These are phyloP conservation scores for Aspergillus egyptiacus DNA, from an alignment of 495 filamentous ascomycete species.

Conservation along the genomic window DNA sequence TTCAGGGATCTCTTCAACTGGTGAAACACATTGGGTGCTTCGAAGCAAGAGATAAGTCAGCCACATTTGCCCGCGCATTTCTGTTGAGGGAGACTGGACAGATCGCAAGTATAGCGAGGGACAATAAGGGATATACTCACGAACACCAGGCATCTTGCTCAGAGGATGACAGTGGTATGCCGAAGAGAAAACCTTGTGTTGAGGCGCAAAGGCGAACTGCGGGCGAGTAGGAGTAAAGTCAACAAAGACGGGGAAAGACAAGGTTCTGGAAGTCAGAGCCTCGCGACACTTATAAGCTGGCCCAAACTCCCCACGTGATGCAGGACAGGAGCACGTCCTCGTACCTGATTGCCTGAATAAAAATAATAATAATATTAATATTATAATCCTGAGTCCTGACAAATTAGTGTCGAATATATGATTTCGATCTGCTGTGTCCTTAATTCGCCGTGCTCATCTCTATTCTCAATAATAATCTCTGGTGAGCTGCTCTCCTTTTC, in stretches of 20 bases:
- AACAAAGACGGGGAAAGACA: not conserved
- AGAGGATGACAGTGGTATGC: not conserved
- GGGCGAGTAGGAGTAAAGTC: not conserved
- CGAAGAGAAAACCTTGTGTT: not conserved
- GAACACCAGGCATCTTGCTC: conserved; percentile 25
- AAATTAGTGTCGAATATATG: not conserved
- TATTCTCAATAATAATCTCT: too few species aligned
- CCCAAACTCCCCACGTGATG: conserved; percentile 14
- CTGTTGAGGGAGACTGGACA: not conserved
- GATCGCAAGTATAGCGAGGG: too few species aligned
- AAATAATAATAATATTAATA: too few species aligned
- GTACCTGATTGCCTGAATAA: too few species aligned
- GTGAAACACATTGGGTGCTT: conserved; percentile 19
- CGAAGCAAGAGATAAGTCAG: conserved; percentile 8
- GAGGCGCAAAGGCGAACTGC: not conserved
- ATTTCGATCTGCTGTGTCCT: conserved; percentile 9
- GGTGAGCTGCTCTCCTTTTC: conserved; percentile 23
- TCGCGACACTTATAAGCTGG: conserved; percentile 9
- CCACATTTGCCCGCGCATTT: not conserved
- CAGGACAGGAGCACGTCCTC: conserved; percentile 13
- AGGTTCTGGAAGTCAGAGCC: not conserved
- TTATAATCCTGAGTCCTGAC: too few species aligned
- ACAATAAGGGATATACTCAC: conserved; percentile 14
- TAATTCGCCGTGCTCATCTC: conserved; percentile 11
- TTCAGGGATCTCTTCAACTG: conserved; percentile 30